Base-by-base conservation (phyloP, 2,329 filamentous ascomycete genomes). In the Trichoderma semiorbis region DNA sequence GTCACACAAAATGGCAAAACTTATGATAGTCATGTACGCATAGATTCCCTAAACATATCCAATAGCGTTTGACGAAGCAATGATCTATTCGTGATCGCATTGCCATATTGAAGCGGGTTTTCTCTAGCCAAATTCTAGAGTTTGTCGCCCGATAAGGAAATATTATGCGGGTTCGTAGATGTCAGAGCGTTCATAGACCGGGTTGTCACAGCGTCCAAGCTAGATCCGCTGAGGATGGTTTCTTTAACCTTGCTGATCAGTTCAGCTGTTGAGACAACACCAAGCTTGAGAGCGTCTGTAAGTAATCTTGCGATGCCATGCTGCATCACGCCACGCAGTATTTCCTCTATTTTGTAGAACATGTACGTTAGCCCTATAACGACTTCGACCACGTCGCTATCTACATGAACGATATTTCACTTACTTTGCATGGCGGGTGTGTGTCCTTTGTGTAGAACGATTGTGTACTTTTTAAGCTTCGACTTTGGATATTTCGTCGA, bases 341-440 rank as follows among this genome's bases (percentile, higher is more conserved):
- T 72, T 12, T 70, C 60, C 24, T 68, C 72, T 73, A 24, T 53
- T 21, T 28, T 24, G 16, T 1, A 0, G 4, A 1, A 0, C 14
- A 12, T 16, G 7, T 14, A 47, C 21, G 28, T 69, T 16, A 61
- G n/a, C 47, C 7, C 14, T 5, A 55, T 58, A 5, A 7, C 8
- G 11, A 2, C 16, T 43, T 24, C n/a, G 5, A 18, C 4, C 16
- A 4, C 7, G 18, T 18, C 1, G 24, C 18, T 16, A 28, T 21
- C n/a, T 58, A 10, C 12, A 3, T 28, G 10, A 7, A 18, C 5
- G 8, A 28, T 24, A 5, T 60, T 50, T 16, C 5, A 34, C 72
- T 72, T 66, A 73, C 69, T 71, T 47, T 72, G 63, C 72, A 73
- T 71, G 7, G 62, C 69, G 11, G 53, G 43, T 14, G 61, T 50